Base-by-base conservation (phyloP, 2,329 filamentous ascomycete genomes). In the Aspergillus vadensis region DNA sequence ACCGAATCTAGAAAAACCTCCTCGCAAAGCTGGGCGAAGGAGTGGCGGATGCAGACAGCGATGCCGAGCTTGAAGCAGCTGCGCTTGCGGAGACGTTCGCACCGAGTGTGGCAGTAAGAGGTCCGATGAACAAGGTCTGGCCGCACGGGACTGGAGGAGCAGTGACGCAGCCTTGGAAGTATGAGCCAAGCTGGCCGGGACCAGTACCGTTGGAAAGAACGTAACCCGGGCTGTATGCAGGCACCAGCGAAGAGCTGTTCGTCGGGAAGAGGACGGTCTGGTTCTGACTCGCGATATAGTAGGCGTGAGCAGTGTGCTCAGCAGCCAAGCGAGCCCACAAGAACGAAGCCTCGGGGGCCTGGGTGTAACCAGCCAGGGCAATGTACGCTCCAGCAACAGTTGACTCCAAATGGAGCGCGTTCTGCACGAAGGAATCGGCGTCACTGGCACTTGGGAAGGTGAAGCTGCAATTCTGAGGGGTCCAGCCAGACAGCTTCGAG, bases 331-430 rank as follows among this genome's bases (percentile, higher is more conserved):
- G 68, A 12, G 71, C 65, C 41, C 72, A 38, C 10, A 73, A 62
- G 66, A 73, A 73, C 5, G 71, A 61, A 17, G 72, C 68, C 63
- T 73, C 68, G 15, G 70, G 71, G 1, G 71, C 63, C 38, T 70
- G 61, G 27, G 70, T 70, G 57, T 68, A 73, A 12, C 66, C 70
- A 8, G 70, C 63, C 5, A 68, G 66, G 14, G 69, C 70, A 51
- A 73, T 68, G 48, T 69, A 66, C 27, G 69, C 71, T 21, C 68
- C 69, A 19, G 61, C 50, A 32, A 67, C 62, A 19, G 57, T 66
- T 9, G 55, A 43, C 56, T 73, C 70, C 14, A 72, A 57, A 19
- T 61, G 41, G 43, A 65, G 62, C 17, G 70, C 69, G 17, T 49
- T 69, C 19, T 43, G 54, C 14, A 68, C 60, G 52, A 65, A 72